phyloP scores from a whole-genome alignment of 176 grass and related monocot species.

The Oryza punctata region DNA sequence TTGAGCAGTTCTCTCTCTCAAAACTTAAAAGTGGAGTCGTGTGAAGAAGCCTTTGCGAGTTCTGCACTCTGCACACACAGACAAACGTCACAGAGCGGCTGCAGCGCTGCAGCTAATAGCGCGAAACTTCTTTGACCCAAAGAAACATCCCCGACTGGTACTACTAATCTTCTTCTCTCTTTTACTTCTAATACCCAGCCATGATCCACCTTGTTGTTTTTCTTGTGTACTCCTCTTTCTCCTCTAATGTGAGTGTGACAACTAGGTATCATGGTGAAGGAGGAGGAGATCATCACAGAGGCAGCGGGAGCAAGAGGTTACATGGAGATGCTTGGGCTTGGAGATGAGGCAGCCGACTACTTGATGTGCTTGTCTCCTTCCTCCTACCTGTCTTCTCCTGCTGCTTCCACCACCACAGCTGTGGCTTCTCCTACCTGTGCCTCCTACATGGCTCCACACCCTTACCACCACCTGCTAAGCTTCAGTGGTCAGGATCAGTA shows the following conservation, averaged over 20 bases:
- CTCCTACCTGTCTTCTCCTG: conserved; percentile 37
- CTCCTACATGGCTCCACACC: conserved; percentile 31
- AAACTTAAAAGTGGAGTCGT: conserved; percentile 33
- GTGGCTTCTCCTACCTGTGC: conserved; percentile 23
- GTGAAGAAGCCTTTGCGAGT: conserved; percentile 1
- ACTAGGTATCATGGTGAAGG: conserved; percentile 48
- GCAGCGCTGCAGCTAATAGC: conserved; percentile 34
- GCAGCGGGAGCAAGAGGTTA: conserved; percentile 42
- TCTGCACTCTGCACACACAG: conserved; percentile 27
- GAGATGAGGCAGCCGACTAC: conserved; percentile 44
- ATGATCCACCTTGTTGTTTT: neutral
- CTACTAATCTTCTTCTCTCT: neutral
- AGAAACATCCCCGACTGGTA: conserved; percentile 17
- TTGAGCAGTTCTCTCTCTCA: neutral
- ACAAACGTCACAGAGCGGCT: conserved; percentile 5
- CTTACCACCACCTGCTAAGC: conserved; percentile 36
- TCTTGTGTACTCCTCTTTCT: neutral
- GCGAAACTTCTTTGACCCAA: conserved; percentile 53
- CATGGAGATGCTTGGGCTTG: conserved; percentile 48
- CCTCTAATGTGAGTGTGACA: neutral
- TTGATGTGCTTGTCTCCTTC: conserved; percentile 46
- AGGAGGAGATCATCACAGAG: conserved; percentile 42
- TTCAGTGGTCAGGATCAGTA: conserved; percentile 43
- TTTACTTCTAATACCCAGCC: neutral
- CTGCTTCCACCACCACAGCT: conserved; percentile 9